phyloP scores from a whole-genome alignment of 306 rosid species.

The Cucumis melo region DNA sequence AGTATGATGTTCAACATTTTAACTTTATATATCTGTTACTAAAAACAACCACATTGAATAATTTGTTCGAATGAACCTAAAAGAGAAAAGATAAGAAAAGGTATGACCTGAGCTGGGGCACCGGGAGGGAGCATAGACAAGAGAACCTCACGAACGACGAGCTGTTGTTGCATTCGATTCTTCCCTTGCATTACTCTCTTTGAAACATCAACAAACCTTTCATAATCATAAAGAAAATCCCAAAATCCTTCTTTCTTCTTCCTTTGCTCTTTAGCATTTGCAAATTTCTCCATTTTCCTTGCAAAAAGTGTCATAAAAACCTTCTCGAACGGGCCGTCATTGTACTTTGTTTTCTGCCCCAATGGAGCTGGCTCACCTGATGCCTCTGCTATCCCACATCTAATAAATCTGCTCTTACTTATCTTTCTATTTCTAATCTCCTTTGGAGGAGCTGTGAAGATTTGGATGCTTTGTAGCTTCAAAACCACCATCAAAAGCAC shows the following conservation, averaged over 20 bases:
- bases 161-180: constrained; percentile 67
- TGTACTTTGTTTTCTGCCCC: constrained; percentile 66
- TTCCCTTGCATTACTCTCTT: constrained; percentile 77
- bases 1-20: neutral
- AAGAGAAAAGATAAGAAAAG: neutral
- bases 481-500: constrained; percentile 1
- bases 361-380: constrained; percentile 77
- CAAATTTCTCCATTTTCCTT: constrained; percentile 61
- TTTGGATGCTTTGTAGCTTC: constrained; percentile 22
- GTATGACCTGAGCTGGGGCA: constrained; percentile 86
- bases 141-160: constrained; percentile 77
- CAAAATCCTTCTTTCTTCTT: constrained; percentile 18
- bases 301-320: constrained; percentile 72
- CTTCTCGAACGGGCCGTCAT: constrained; percentile 60
- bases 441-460: neutral
- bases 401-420: neutral
- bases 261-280: constrained; percentile 10
- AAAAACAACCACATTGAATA: neutral
- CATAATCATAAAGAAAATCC: constrained; percentile 41
- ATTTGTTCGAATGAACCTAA: neutral
- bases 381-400: constrained; percentile 70
- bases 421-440: neutral
- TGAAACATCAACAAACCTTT: constrained; percentile 72
- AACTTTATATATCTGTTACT: neutral
- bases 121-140: constrained; percentile 96